These are phyloP conservation scores for Aspergillus sclerotioniger DNA, from an alignment of 495 filamentous ascomycete species.

Conservation along the genomic window DNA sequence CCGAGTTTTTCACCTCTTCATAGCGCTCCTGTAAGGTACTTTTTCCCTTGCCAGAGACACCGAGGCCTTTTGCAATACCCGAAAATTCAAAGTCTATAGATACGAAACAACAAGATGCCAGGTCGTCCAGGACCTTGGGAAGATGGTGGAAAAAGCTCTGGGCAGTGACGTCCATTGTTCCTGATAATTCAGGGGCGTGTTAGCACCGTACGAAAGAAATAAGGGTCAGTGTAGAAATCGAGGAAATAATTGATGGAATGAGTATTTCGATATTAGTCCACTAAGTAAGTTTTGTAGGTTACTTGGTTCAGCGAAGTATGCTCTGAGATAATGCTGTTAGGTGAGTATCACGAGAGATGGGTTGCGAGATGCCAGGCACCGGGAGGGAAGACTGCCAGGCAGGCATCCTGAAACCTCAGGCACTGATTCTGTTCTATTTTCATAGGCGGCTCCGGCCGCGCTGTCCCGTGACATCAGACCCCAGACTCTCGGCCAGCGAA, in stretches of 20 bases:
- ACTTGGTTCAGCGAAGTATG: no score
- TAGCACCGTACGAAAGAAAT: background rate
- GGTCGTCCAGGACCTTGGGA: slow-evolving; percentile 56
- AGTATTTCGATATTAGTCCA: background rate
- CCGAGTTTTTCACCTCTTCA: slow-evolving; percentile 58
- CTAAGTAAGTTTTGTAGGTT: no score
- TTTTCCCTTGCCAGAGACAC: slow-evolving; percentile 23
- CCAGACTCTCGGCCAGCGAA: slow-evolving; percentile 8
- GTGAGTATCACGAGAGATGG: no score
- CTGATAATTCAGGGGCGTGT: background rate
- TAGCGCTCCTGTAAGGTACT: slow-evolving; percentile 64
- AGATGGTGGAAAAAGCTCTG: slow-evolving; percentile 54
- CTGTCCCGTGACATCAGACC: slow-evolving; percentile 18
- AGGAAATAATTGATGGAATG: background rate
- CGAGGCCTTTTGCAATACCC: slow-evolving; percentile 51
- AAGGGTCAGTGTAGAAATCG: no score
- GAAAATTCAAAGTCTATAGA: slow-evolving; percentile 76
- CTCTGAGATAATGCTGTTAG: no score
- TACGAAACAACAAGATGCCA: slow-evolving; percentile 63
- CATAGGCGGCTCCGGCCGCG: background rate
- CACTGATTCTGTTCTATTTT: background rate
- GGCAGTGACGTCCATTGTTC: slow-evolving; percentile 62
- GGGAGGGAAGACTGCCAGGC: background rate
- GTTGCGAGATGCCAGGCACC: no score
- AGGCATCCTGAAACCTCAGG: background rate